Evolutionary conservation across 371 early-diverging fungal genomes (phyloP).

Genomic region (Mortierella sp.): DNA sequence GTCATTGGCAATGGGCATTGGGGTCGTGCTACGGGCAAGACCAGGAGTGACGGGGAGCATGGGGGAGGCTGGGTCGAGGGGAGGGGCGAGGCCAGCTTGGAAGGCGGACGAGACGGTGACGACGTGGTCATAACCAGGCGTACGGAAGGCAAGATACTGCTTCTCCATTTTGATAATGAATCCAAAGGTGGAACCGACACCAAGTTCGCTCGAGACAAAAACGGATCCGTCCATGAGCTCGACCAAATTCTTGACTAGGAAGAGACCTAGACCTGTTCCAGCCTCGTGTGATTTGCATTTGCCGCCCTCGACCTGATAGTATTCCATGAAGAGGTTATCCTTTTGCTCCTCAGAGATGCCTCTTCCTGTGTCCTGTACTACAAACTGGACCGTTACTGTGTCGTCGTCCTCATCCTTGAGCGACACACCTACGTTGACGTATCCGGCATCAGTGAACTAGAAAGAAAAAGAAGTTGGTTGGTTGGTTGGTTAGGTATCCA

Average conservation of each 20-base stretch:
- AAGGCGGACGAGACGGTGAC: slow-evolving; percentile 53
- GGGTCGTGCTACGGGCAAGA: slow-evolving; percentile 41
- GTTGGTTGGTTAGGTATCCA: neutral
- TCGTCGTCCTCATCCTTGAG: slow-evolving; percentile 52
- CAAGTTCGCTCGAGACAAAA: slow-evolving; percentile 38
- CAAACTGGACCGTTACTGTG: slow-evolving; percentile 52
- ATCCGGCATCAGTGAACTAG: slow-evolving; percentile 48
- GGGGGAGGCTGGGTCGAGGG: slow-evolving; percentile 19
- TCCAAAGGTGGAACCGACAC: slow-evolving; percentile 55
- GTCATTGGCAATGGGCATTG: slow-evolving; percentile 5
- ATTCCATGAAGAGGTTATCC: slow-evolving; percentile 65
- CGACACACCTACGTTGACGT: slow-evolving; percentile 48
- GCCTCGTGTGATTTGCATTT: slow-evolving; percentile 55
- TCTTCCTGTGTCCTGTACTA: slow-evolving; percentile 68
- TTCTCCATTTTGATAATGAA: slow-evolving; percentile 54
- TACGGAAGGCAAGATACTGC: slow-evolving; percentile 45
- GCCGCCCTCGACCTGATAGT: slow-evolving; percentile 54
- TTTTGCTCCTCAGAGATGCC: slow-evolving; percentile 66
- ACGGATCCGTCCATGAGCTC: slow-evolving; percentile 53
- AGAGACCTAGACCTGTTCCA: slow-evolving; percentile 61
- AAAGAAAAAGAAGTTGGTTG: neutral
- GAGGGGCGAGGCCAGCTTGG: slow-evolving; percentile 6
- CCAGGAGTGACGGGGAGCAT: slow-evolving; percentile 48
- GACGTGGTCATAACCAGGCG: slow-evolving; percentile 50
- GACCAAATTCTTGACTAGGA: slow-evolving; percentile 50